phyloP scores from a whole-genome alignment of 2,329 filamentous ascomycete species.

The Ceratocystis papillata region DNA sequence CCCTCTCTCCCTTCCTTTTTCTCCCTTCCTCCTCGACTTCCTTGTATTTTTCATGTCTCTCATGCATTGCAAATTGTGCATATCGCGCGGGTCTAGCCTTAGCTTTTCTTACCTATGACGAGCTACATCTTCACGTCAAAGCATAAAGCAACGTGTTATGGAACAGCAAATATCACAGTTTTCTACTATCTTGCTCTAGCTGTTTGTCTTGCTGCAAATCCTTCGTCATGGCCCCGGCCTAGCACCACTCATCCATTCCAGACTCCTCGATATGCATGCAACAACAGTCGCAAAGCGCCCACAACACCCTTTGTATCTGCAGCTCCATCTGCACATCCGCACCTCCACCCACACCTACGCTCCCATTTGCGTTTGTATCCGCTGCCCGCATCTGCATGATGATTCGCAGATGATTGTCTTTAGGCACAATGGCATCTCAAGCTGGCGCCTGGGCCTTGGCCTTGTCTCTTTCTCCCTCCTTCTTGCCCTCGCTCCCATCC shows the following conservation, averaged over 20 bases:
- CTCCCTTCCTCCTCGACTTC: neutral
- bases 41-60: neutral
- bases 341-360: neutral
- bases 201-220: neutral
- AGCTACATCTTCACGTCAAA: slow-evolving; percentile 11
- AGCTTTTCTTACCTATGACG: slow-evolving; percentile 6
- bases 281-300: slow-evolving; percentile 5
- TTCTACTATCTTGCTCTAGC: neutral
- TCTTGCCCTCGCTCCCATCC: neutral
- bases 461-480: neutral
- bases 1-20: too few relatives aligned
- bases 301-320: slow-evolving; percentile 5
- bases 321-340: neutral
- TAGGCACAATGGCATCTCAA: slow-evolving; percentile 11
- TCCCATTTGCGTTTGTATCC: slow-evolving; percentile 5
- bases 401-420: slow-evolving; percentile 14
- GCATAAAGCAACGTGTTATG: slow-evolving; percentile 3
- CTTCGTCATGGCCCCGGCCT: neutral
- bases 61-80: neutral
- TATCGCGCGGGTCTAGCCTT: neutral
- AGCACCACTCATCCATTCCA: neutral
- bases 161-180: neutral
- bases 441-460: slow-evolving; percentile 6
- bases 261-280: neutral
- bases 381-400: slow-evolving; percentile 10